These are phyloP conservation scores for Trichoderma gamsii DNA, from an alignment of 495 filamentous ascomycete species.

Conservation along the genomic window DNA sequence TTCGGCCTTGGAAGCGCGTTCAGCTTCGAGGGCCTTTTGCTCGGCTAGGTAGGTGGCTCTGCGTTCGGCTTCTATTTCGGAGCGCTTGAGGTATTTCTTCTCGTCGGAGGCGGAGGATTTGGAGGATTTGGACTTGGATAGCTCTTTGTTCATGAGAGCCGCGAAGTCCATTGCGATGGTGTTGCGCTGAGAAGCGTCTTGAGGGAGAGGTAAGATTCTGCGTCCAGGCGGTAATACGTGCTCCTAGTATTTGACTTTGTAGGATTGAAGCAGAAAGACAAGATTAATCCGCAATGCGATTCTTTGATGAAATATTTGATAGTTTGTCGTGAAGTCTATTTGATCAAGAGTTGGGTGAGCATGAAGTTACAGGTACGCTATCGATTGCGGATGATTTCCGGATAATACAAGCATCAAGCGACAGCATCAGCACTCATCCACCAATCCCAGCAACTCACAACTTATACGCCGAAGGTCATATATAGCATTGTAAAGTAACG, in stretches of 20 bases:
- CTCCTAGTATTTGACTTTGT: neutral
- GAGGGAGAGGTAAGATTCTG: neutral
- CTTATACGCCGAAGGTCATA: neutral
- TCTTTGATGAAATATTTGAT: neutral
- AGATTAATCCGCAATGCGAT: neutral
- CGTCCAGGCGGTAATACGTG: neutral
- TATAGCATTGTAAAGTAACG: neutral
- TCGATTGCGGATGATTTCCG: conserved; percentile 13
- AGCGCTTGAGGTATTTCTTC: conserved; percentile 76
- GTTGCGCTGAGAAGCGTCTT: neutral
- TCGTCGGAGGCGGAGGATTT: conserved; percentile 29
- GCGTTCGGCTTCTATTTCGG: conserved; percentile 79
- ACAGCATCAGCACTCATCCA: neutral
- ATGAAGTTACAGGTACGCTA: neutral
- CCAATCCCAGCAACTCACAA: neutral
- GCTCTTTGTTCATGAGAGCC: conserved; percentile 81
- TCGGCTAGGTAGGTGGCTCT: conserved; percentile 73
- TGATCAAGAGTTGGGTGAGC: neutral
- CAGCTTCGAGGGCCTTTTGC: conserved; percentile 60
- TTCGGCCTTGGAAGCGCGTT: conserved; percentile 57
- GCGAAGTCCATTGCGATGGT: conserved; percentile 80
- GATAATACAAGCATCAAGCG: neutral
- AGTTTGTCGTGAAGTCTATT: neutral
- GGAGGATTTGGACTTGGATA: conserved; percentile 61
- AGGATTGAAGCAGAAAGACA: neutral